Base-by-base conservation (phyloP, 306 rosid species). In the Comarum palustre region DNA sequence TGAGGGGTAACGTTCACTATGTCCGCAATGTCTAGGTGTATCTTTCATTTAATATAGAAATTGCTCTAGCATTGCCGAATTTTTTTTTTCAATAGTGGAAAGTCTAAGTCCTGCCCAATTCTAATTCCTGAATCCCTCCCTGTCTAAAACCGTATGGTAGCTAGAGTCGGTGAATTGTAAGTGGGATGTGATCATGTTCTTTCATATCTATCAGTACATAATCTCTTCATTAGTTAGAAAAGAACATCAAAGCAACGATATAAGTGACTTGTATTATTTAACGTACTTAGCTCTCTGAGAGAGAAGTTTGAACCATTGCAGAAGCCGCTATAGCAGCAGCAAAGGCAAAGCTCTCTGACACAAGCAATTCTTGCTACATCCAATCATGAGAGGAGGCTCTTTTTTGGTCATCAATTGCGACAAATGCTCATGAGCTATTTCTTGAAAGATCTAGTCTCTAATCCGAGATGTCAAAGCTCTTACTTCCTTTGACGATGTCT, bases 251-350 rank as follows among this genome's bases (percentile, higher is more conserved):
- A 57, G 41, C 39, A 15, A 29, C 20, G 20, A 9, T 16, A 14
- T 24, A 39, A 57, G 6, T 5, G n/a, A 58, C 64, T 6, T 8
- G 42, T 15, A 32, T 75, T 55, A 31, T 17, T 74, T 66, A 45
- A 45, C 32, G 1, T 39, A 34, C 20, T 5, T 34, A 8, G 42
- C 73, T 68, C 43, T 47, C 25, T 69, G 55, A 7, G 29, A 70
- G 22, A 8, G 38, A 71, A 36, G 2, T 63, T 12, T 32, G 7
- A 13, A 2, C 24, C 64, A 66, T 50, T 41, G 69, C 73, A 80
- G 78, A 45, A 68, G 76, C 76, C 27, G 71, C 73, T 51, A 27
- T 72, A 80, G 86, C 79, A 59, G 82, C 73, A 47, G 20, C 68
- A 2, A 42, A 57, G 78, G 76, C 50, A 12, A 64, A 58, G 13